These are phyloP conservation scores for Plasmodium knowlesi DNA, from an alignment of 169 alveolate species.

Conservation along the genomic window DNA sequence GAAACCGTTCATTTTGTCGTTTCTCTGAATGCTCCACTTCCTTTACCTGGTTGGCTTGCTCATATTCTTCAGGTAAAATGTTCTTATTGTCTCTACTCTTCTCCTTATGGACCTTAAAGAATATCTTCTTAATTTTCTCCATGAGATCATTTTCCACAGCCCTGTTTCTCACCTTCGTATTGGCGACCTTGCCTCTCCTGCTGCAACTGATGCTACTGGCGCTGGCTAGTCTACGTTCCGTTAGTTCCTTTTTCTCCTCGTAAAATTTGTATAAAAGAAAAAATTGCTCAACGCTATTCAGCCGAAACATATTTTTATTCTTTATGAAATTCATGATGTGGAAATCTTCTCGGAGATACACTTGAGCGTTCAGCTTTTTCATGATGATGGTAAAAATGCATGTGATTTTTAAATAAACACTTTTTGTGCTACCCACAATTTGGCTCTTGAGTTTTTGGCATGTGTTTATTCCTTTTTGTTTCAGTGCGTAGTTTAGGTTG, in stretches of 20 bases:
- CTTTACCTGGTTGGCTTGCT: not conserved
- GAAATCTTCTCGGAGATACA: not conserved
- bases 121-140: conserved; percentile 5
- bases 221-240: not conserved
- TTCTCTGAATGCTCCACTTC: not conserved
- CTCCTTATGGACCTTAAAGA: not conserved
- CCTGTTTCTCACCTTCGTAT: not conserved
- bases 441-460: conserved; percentile 13
- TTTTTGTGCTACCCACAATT: conserved; percentile 19
- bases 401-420: conserved; percentile 31
- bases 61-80: not conserved
- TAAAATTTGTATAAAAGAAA: conserved; percentile 31
- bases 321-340: not conserved
- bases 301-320: not conserved
- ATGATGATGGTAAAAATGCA: conserved; percentile 19
- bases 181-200: not conserved
- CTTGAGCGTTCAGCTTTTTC: conserved; percentile 11
- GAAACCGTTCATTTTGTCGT: not conserved
- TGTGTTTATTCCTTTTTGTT: conserved; percentile 38
- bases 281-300: conserved; percentile 39
- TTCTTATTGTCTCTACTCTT: not conserved
- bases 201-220: not conserved
- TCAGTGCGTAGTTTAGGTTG: conserved; percentile 34
- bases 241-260: not conserved
- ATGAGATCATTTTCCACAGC: conserved; percentile 1